Evolutionary conservation across 768 basidiomycete species (phyloP), one percentile per base, ranked within the genome.

Genomic region (Lentinula sp.): DNA sequence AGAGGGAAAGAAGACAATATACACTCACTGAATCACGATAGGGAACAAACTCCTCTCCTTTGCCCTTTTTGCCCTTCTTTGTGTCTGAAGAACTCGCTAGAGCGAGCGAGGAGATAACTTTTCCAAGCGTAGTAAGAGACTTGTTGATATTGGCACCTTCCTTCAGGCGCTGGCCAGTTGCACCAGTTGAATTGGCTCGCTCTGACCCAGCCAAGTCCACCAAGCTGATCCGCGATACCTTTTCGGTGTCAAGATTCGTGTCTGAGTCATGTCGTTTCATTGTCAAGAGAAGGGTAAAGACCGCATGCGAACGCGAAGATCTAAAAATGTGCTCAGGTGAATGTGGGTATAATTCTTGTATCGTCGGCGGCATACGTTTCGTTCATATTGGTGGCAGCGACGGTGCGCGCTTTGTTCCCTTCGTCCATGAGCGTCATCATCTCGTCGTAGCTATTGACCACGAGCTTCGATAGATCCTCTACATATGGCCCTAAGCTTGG

Each of bases 371-470:
- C 86, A 67, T 71, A 92, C 83, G 95, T 97, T 75, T 98, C 97
- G 75, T 99, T 99, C 97, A 99, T 99, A 75, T 97, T 95, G 21
- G 97, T 99, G 28, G 97, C 95, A 21, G 97, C 97, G 23, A 99
- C 96, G 13, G 97, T 98, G 54, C 97, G 81, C 56, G 97, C 95
- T 78, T 98, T 98, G 74, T 98, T 99, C 42, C 96, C 96, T 73
- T 99, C 96, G 77, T 99, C 96, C 96, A 98, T 98, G 70, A 99
- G 88, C 5, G 89, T 93, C 90, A 97, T 96, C 90, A 99, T 97
- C 71, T 97, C 96, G 34, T 91, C 85, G 70, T 95, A 98, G 72
- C 81, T 89, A 70, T 84, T 87, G 49, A 98, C 97, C 32, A 88
- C 88, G 59, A 98, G 84, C 74, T 93, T 93, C 68, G 93, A 94